Conservation (phyloP, 345 rosid genomes). For the Streptanthus diversifolius region DNA sequence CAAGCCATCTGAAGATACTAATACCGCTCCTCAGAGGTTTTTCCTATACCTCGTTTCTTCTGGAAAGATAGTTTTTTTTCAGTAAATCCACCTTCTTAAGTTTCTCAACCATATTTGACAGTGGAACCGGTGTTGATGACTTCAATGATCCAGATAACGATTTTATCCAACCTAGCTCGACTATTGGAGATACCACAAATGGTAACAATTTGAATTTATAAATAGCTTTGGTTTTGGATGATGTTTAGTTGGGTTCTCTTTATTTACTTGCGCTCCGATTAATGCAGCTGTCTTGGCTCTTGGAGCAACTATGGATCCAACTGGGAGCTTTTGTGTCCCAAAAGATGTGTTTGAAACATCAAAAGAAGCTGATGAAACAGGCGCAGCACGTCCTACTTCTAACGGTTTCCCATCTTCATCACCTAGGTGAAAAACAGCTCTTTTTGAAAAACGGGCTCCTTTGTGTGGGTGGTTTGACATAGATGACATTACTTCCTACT, state of each 20-base stretch:
- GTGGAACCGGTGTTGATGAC: constrained; percentile 26
- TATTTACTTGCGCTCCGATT: background rate
- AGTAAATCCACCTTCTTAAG: background rate
- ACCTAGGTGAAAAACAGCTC: constrained; percentile 40
- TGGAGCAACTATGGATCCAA: constrained; percentile 40
- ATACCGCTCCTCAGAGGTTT: constrained; percentile 33
- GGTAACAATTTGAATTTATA: constrained; percentile 29
- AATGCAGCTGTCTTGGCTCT: constrained; percentile 36
- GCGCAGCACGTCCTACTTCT: constrained; percentile 26
- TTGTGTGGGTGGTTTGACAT: background rate
- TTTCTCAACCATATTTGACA: constrained; percentile 10
- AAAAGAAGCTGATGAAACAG: constrained; percentile 39
- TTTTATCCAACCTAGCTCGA: constrained; percentile 16
- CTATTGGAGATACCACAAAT: constrained; percentile 16
- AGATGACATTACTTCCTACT: background rate
- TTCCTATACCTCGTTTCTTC: background rate
- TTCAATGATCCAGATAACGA: too few species aligned
- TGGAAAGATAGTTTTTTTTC: background rate
- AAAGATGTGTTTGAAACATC: constrained; percentile 39
- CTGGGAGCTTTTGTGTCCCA: constrained; percentile 23
- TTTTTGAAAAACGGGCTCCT: background rate
- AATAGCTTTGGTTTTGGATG: constrained; percentile 1
- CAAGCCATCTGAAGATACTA: constrained; percentile 21
- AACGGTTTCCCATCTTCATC: constrained; percentile 54
- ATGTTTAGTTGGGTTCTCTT: constrained; percentile 10